Base-by-base conservation (phyloP, 176 grass and related monocot species). In the Melocanna baccifera region DNA sequence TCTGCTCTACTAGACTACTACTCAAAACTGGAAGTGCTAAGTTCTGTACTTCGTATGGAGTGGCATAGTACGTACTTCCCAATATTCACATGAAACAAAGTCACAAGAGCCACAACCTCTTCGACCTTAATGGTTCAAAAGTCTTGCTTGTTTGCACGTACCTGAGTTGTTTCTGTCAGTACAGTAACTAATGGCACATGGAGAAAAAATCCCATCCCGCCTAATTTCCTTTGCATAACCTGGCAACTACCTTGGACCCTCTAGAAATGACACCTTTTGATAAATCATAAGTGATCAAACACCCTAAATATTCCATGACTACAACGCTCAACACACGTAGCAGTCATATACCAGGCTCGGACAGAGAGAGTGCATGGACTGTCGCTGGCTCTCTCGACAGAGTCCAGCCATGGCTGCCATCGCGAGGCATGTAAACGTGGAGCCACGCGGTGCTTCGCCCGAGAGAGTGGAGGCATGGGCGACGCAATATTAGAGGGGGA, bases 391-490 rank as follows among this genome's bases (percentile, higher is more conserved):
- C 83, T 71, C 42, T 34, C 55, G n/a, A 28, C 65, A 15, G 82
- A 75, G 80, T 80, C 81, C 76, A 29, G 20, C 77, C 20, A 53
- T 3, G 6, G 50, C 64, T n/a, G 32, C 82, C 88, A 65, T 64
- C 4, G 63, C 69, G 62, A 82, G 26, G 82, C 50, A 43, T 69
- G 69, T 18, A 23, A 81, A 70, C 65, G 73, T 81, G 34, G 71
- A 73, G 63, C 46, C 83, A 82, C 72, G 75, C 68, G 55, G 66
- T 65, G 64, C 37, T 18, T 57, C 34, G 80, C 84, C 85, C 75
- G 4, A 84, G 85, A 91, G 80, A 91, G 89, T 75, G 89, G 85
- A 62, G 62, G 89, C 80, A 87, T 87, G 89, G 89, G 89, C 85
- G 18, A 84, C 75, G 67, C 85, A 80, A 58, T 86, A 67, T 86